phyloP scores from a whole-genome alignment of 345 rosid species.

The Isatis tinctoria region DNA sequence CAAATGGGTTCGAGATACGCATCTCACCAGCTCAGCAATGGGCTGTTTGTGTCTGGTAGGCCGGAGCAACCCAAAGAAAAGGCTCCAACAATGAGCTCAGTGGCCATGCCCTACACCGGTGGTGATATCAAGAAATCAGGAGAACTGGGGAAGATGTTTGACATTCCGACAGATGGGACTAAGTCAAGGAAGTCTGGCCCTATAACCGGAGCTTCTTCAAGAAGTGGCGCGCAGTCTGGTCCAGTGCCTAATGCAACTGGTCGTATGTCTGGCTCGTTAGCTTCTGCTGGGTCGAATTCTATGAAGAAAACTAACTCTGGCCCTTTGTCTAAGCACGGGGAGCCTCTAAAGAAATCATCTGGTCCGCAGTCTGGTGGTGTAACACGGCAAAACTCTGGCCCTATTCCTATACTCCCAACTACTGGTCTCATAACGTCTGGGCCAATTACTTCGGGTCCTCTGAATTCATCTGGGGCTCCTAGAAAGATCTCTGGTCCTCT shows the following conservation, averaged over 20 bases:
- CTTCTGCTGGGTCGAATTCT: slow-evolving; percentile 69
- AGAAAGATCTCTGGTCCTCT: slow-evolving; percentile 92
- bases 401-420: slow-evolving; percentile 83
- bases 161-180: slow-evolving; percentile 81
- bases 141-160: slow-evolving; percentile 98
- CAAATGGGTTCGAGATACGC: slow-evolving; percentile 94
- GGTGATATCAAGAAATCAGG: slow-evolving; percentile 98
- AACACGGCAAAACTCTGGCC: slow-evolving; percentile 93
- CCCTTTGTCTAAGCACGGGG: slow-evolving; percentile 91
- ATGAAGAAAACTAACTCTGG: slow-evolving; percentile 93
- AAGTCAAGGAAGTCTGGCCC: slow-evolving; percentile 98
- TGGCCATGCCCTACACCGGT: slow-evolving; percentile 92
- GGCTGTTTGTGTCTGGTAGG: slow-evolving; percentile 93
- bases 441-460: slow-evolving; percentile 88
- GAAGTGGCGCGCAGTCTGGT: slow-evolving; percentile 87
- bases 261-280: slow-evolving; percentile 76
- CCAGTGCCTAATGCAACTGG: slow-evolving; percentile 78
- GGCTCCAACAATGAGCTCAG: slow-evolving; percentile 89
- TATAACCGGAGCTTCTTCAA: slow-evolving; percentile 64
- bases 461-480: slow-evolving; percentile 87
- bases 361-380: slow-evolving; percentile 97
- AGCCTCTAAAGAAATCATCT: slow-evolving; percentile 88
- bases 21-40: slow-evolving; percentile 97
- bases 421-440: slow-evolving; percentile 99
- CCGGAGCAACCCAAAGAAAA: slow-evolving; percentile 97